Percentiles rank a stretch among this genome's conserved stretches.
Conservation (phyloP, 495 filamentous ascomycete genomes). For the Penicillium taxi region DNA sequence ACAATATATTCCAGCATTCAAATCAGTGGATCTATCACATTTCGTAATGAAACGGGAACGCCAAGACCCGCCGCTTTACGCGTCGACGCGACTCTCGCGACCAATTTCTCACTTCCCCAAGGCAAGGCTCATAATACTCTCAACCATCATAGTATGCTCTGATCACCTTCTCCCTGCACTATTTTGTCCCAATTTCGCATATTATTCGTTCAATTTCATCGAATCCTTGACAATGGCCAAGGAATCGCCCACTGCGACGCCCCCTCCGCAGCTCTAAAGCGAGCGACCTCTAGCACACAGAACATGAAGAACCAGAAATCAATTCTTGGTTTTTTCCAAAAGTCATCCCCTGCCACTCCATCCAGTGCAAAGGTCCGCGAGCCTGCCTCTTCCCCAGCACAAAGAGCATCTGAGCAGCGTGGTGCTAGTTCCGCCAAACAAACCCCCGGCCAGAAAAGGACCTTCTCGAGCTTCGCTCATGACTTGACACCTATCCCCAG, state of each 20-base stretch:
- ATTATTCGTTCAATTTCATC: conserved; percentile 2
- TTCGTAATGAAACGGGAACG: not conserved
- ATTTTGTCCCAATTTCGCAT: not conserved
- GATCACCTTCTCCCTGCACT: too few species aligned
- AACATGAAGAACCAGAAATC: conserved; percentile 66
- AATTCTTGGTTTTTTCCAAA: conserved; percentile 82
- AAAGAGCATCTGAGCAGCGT: conserved; percentile 31
- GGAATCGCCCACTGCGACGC: conserved; percentile 36
- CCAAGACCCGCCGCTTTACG: conserved; percentile 26
- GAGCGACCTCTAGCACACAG: conserved; percentile 39
- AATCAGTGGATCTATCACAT: not conserved
- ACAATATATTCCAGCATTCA: conserved; percentile 15
- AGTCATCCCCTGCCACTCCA: conserved; percentile 44
- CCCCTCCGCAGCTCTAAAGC: conserved; percentile 34
- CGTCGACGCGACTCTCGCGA: conserved; percentile 36
- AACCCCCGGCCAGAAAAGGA: conserved; percentile 21
- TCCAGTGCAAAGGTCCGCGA: conserved; percentile 25
- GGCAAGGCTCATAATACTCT: too few species aligned
- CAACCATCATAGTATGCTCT: too few species aligned
- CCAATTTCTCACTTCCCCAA: too few species aligned
- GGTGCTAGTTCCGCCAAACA: conserved; percentile 19
- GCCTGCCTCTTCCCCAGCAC: conserved; percentile 36
- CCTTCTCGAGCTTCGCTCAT: conserved; percentile 36
- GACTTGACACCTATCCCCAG: conserved; percentile 70
- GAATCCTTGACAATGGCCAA: conserved; percentile 28